Evolutionary conservation across 2,329 filamentous ascomycete genomes (phyloP), one percentile per base, ranked within the genome.

Genomic region (Diaporthe capsici): DNA sequence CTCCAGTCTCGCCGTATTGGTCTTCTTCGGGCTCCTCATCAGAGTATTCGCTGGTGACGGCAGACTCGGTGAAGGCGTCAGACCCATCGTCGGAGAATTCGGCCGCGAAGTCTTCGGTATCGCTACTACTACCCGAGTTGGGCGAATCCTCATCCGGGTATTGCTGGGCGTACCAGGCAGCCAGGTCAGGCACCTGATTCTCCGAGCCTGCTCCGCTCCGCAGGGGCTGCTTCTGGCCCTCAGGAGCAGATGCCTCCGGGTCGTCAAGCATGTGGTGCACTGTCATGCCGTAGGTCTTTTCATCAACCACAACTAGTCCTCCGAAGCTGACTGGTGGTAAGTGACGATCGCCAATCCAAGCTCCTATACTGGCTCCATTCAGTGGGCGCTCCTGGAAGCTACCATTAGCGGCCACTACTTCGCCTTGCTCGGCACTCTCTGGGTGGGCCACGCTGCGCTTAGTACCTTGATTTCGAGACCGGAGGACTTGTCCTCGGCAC

Each of bases 221-320:
- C 39, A 57, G 83, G 78, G 34, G 77, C 79, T 17, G 77, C 77
- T 31, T 78, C 74, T 49, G 68, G 31, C 58, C 73, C 28, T 60
- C 65, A 12, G 42, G 5, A 37, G 51, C 63, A 67, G 60, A 31
- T 20, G 49, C 25, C 25, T 90, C 90, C 1, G 90, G 91, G 75
- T 92, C 90, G 86, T 98, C 96, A 3, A 98, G 90, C 92, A 98
- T 96, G 83, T 98, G 96, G 81, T 98, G 96, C 0, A 98, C 96
- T 31, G 95, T 98, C 94, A 98, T 97, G 17, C 96, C 96, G 80
- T 95, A 97, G 0, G 94, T 91, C 82, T 94, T 92, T 73, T 94
- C 92, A 81, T 98, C 95, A 2, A 98, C 92, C 44, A 97, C 86
- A 55, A 98, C 92, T 5, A 98, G 89, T 12, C 96, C 96, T 17